Conservation (phyloP, 2,329 filamentous ascomycete species). For the Colletotrichum sp. region DNA sequence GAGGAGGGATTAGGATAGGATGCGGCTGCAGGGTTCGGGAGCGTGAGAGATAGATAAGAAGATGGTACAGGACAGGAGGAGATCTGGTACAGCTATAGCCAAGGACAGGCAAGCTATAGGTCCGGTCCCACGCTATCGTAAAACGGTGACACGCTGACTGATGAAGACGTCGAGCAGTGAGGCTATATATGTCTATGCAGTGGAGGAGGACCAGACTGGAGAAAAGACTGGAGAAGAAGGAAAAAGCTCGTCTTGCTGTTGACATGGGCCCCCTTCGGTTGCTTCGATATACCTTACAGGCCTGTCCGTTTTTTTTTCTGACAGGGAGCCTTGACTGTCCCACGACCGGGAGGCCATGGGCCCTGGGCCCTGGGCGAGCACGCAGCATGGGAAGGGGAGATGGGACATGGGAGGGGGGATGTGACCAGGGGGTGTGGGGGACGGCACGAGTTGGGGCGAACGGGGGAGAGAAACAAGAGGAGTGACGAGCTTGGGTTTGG, state of each 20-base stretch:
- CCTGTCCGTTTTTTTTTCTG: constrained; percentile 19
- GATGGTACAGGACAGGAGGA: constrained; percentile 17
- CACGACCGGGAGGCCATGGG: constrained; percentile 12
- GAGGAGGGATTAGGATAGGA: not conserved
- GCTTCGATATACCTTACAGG: constrained; percentile 11
- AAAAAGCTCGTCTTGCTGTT: constrained; percentile 18
- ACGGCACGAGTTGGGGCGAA: constrained; percentile 20
- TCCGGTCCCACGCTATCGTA: constrained; percentile 20
- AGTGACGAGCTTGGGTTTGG: not conserved
- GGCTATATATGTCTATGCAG: constrained; percentile 26
- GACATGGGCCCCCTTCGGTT: constrained; percentile 14
- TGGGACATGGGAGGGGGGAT: constrained; percentile 27
- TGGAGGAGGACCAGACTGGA: constrained; percentile 12
- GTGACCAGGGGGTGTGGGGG: not conserved
- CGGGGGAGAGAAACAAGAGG: not conserved
- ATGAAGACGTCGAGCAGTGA: constrained; percentile 23
- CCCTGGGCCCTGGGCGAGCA: constrained; percentile 5
- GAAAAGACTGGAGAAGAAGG: constrained; percentile 6
- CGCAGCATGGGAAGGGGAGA: constrained; percentile 33
- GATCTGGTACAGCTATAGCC: constrained; percentile 23
- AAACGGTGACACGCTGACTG: constrained; percentile 2
- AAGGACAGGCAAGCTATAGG: constrained; percentile 20
- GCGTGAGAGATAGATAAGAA: constrained; percentile 10
- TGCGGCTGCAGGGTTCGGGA: constrained; percentile 12
- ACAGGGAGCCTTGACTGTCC: constrained; percentile 20